phyloP scores from a whole-genome alignment of 192 early-diverging fungal species.

The Rhizophagus prolifer region DNA sequence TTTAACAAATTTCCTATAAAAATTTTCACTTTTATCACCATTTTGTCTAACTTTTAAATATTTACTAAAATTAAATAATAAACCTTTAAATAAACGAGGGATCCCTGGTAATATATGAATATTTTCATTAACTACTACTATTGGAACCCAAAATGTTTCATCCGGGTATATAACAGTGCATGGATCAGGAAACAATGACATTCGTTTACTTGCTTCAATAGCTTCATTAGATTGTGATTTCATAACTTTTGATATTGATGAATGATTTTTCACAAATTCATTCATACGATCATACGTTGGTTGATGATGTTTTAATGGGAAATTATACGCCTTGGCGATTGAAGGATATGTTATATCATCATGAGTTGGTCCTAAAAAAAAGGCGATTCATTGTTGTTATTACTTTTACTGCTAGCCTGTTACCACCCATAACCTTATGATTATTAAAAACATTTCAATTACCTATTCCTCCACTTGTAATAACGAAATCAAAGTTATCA shows the following conservation, averaged over 20 bases:
- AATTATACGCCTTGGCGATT: slow-evolving; percentile 57
- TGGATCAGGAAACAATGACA: slow-evolving; percentile 62
- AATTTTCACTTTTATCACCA: slow-evolving; percentile 24
- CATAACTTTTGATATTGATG: not conserved
- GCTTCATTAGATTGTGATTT: not conserved
- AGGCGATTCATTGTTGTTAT: too few relatives aligned
- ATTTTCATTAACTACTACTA: slow-evolving; percentile 64
- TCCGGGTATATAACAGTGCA: slow-evolving; percentile 44
- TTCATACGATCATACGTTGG: slow-evolving; percentile 59
- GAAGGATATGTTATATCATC: slow-evolving; percentile 69
- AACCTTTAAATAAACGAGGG: slow-evolving; percentile 60
- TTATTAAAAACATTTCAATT: slow-evolving; percentile 12
- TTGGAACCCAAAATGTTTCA: slow-evolving; percentile 67
- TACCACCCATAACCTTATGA: too few relatives aligned
- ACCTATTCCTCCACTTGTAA: slow-evolving; percentile 77
- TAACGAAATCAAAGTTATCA: slow-evolving; percentile 51
- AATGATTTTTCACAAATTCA: slow-evolving; percentile 19
- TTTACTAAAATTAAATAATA: slow-evolving; percentile 35
- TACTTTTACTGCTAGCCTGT: too few relatives aligned
- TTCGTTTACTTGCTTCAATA: slow-evolving; percentile 51
- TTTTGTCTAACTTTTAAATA: slow-evolving; percentile 23
- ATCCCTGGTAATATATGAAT: slow-evolving; percentile 71
- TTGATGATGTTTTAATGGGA: slow-evolving; percentile 51
- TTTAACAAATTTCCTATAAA: slow-evolving; percentile 45
- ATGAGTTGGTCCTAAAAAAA: slow-evolving; percentile 51